Evolutionary conservation across 441 rosid genomes (phyloP).

Genomic region (Monsonia emarginata): DNA sequence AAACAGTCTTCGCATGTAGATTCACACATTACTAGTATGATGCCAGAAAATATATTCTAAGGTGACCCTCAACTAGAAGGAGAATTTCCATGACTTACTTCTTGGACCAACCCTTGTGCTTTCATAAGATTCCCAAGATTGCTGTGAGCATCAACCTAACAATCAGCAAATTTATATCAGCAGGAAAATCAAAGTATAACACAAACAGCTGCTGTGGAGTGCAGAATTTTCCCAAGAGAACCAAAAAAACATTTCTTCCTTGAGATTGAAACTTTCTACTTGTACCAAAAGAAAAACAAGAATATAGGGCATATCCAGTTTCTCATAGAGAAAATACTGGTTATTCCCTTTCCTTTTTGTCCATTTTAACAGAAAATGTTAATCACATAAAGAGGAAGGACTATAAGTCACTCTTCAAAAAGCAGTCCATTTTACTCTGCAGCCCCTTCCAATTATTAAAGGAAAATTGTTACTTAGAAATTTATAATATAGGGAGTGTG

Average conservation of each 20-base stretch:
- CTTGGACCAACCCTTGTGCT: constrained; percentile 87
- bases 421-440: neutral
- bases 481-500: neutral
- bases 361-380: neutral
- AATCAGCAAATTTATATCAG: neutral
- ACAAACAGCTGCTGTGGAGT: neutral
- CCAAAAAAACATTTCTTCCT: neutral
- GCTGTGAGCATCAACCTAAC: constrained; percentile 95
- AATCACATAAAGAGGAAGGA: neutral
- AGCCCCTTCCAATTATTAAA: neutral
- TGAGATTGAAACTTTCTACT: neutral
- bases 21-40: neutral
- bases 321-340: neutral
- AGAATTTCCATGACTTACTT: constrained; percentile 48
- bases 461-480: neutral
- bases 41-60: neutral
- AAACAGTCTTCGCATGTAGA: neutral
- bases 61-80: constrained; percentile 2
- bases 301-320: neutral
- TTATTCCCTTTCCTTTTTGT: neutral
- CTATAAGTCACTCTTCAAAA: neutral
- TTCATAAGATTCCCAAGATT: constrained; percentile 92
- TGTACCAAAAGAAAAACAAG: neutral
- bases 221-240: neutral
- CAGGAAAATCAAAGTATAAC: neutral